A percentile compares a stretch with the other conserved stretches of the same genome.
Conservation (phyloP, 352 stramenopile species). For the Phytophthora tentaculata region DNA sequence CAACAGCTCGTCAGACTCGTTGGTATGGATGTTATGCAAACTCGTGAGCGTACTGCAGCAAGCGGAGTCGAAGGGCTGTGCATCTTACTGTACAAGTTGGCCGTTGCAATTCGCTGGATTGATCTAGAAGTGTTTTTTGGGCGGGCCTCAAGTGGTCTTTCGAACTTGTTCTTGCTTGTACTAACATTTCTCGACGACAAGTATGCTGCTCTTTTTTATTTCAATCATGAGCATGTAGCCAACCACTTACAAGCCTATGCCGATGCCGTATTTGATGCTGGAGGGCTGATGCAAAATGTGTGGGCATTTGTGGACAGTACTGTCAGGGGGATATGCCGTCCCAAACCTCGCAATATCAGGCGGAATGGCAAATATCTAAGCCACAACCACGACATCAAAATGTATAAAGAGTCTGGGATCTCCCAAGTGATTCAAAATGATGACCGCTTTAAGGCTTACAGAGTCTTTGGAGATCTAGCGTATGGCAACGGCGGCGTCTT, state of each 20-base stretch:
- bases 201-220: neutral
- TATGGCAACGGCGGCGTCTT: neutral
- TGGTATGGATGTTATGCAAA: neutral
- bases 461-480: neutral
- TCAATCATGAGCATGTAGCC: constrained; percentile 10
- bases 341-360: neutral
- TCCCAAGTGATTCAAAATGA: neutral
- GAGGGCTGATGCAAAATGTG: neutral
- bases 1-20: neutral
- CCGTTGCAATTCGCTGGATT: neutral
- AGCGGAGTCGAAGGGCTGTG: neutral
- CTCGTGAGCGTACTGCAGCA: neutral
- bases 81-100: neutral
- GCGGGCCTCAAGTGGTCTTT: neutral
- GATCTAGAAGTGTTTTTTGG: neutral
- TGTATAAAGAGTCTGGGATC: neutral
- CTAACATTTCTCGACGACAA: neutral
- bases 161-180: neutral
- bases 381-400: neutral
- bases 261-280: constrained; percentile 18
- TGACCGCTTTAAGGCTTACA: neutral
- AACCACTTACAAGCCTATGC: constrained; percentile 5
- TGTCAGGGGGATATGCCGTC: constrained; percentile 11
- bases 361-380: constrained; percentile 12
- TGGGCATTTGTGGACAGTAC: constrained; percentile 18